These are phyloP conservation scores for Gossypium arboreum DNA, from an alignment of 345 rosid genomes.

Conservation along the genomic window DNA sequence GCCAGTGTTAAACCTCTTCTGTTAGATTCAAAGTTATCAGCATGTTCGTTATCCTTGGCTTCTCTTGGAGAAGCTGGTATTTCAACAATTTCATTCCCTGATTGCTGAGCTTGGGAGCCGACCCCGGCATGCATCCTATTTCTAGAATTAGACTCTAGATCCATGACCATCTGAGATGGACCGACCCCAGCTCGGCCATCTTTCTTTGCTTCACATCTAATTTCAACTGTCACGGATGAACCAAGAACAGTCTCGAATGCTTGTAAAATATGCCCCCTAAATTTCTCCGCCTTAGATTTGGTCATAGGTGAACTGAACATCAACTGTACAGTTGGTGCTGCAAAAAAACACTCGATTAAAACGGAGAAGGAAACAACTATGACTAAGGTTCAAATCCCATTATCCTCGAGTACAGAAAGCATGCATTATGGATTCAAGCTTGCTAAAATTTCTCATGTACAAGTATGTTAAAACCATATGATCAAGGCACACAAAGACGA, in stretches of 20 bases:
- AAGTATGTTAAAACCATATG: neutral
- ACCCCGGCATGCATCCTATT: conserved; percentile 15
- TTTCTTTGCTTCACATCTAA: conserved; percentile 57
- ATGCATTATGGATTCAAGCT: neutral
- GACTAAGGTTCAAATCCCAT: too few relatives aligned
- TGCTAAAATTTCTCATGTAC: neutral
- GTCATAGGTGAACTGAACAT: conserved; percentile 59
- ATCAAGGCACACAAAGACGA: conserved; percentile 5
- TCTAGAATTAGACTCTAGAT: conserved; percentile 20
- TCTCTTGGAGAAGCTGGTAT: conserved; percentile 44
- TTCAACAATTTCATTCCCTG: conserved; percentile 70
- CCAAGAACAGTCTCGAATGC: conserved; percentile 87
- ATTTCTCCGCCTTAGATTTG: conserved; percentile 67
- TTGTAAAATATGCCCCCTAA: conserved; percentile 53
- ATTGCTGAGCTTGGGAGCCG: conserved; percentile 21
- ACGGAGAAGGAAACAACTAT: neutral
- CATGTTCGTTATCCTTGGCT: conserved; percentile 25
- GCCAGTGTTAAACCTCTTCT: conserved; percentile 28
- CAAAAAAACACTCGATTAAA: conserved; percentile 14
- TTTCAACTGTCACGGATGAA: conserved; percentile 71
- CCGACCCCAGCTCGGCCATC: conserved; percentile 38
- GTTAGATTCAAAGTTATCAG: conserved; percentile 30
- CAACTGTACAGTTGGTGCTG: conserved; percentile 91
- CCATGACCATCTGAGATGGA: conserved; percentile 29
- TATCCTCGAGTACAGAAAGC: neutral